phyloP scores from a whole-genome alignment of 75 land plant species.

The Cupressus sempervirens region DNA sequence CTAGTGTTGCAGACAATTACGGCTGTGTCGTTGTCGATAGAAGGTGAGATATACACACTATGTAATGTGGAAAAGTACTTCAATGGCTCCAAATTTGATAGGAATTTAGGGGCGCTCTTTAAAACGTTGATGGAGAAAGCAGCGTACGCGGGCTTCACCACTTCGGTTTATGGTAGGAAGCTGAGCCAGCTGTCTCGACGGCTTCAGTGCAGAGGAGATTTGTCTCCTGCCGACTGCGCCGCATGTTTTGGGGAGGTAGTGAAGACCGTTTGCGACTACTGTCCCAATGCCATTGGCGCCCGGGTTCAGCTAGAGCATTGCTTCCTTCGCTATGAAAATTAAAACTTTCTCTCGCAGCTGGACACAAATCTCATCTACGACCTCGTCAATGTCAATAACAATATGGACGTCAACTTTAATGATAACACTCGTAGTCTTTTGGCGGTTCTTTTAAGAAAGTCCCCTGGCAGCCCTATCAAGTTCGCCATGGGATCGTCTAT shows the following conservation, averaged over 20 bases:
- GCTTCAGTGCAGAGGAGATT: background rate
- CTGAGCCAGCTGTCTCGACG: too few species aligned
- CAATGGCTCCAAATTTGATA: too few species aligned
- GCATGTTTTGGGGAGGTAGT: background rate
- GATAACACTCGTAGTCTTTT: background rate
- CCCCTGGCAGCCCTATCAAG: background rate
- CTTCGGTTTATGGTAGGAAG: too few species aligned
- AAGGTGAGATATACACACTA: too few species aligned
- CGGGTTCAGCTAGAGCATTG: background rate
- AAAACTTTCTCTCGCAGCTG: background rate
- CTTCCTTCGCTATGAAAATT: constrained; percentile 5
- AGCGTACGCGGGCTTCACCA: too few species aligned
- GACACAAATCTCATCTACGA: background rate
- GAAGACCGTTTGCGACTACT: background rate
- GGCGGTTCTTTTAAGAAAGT: background rate
- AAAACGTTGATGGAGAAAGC: too few species aligned
- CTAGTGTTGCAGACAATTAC: too few species aligned
- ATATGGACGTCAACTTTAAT: background rate
- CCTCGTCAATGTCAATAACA: background rate
- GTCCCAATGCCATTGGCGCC: constrained; percentile 3
- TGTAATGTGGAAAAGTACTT: too few species aligned
- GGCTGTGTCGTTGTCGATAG: too few species aligned
- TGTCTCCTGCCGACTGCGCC: background rate
- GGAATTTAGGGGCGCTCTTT: too few species aligned
- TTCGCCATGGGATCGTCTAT: background rate